A percentile compares a stretch with the other conserved stretches of the same genome.
These are phyloP conservation scores for Trichophyton simii DNA, from an alignment of 2,329 filamentous ascomycete genomes.

Conservation along the genomic window DNA sequence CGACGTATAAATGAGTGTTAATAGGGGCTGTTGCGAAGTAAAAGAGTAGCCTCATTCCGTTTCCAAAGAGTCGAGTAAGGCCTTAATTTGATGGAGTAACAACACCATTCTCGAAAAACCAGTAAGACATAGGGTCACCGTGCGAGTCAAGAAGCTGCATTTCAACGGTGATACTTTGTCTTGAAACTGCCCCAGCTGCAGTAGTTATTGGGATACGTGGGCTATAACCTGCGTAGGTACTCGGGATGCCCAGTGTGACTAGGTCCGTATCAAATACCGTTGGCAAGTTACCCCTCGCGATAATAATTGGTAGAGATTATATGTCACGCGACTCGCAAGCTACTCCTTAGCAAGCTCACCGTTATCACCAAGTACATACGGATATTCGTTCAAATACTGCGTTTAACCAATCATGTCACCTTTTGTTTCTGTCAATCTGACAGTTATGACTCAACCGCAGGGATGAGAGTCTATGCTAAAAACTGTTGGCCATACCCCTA, in stretches of 20 bases:
- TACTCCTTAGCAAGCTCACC: too few relatives aligned
- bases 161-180: neutral
- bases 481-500: neutral
- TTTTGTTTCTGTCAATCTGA: too few relatives aligned
- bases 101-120: neutral
- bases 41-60: neutral
- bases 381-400: too few relatives aligned
- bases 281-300: neutral
- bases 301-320: too few relatives aligned
- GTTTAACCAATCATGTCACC: too few relatives aligned
- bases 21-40: neutral
- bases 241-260: conserved; percentile 1
- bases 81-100: neutral
- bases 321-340: too few relatives aligned
- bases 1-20: neutral
- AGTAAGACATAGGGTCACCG: neutral
- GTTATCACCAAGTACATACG: too few relatives aligned
- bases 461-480: neutral
- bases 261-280: conserved; percentile 4
- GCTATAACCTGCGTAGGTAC: neutral
- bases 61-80: neutral
- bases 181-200: neutral
- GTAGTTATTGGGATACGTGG: neutral
- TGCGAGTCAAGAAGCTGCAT: neutral
- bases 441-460: neutral